Evolutionary conservation across 441 rosid genomes (phyloP).

Genomic region (Viola pubescens): DNA sequence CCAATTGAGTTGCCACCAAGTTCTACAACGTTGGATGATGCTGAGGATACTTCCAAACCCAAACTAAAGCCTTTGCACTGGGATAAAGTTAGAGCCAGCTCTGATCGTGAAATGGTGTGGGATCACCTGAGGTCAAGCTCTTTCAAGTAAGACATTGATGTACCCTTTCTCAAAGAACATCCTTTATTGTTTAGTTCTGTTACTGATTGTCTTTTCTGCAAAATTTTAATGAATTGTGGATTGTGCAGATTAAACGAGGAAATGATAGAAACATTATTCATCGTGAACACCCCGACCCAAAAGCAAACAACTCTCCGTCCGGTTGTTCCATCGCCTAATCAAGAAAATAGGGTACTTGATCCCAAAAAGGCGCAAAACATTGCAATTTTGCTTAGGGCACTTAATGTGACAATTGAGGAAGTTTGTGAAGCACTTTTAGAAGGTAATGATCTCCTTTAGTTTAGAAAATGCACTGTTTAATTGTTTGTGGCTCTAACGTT

Average conservation of each 20-base stretch:
- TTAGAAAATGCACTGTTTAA: background rate
- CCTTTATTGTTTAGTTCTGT: background rate
- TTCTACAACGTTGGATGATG: slow-evolving; percentile 26
- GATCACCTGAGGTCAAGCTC: slow-evolving; percentile 94
- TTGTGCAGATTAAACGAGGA: slow-evolving; percentile 75
- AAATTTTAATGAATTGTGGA: slow-evolving; percentile 1
- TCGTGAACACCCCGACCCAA: slow-evolving; percentile 43
- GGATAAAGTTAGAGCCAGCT: slow-evolving; percentile 99
- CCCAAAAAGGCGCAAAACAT: slow-evolving; percentile 82
- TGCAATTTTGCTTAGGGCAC: slow-evolving; percentile 79
- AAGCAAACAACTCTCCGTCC: slow-evolving; percentile 30
- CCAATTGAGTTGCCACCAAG: slow-evolving; percentile 41
- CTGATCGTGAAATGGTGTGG: slow-evolving; percentile 99
- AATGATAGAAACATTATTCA: slow-evolving; percentile 82
- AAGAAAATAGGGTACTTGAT: slow-evolving; percentile 68
- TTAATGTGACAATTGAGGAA: slow-evolving; percentile 77
- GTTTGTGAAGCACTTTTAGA: slow-evolving; percentile 80
- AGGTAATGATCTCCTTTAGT: slow-evolving; percentile 31
- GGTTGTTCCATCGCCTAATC: slow-evolving; percentile 25
- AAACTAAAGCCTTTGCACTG: slow-evolving; percentile 92
- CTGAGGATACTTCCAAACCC: slow-evolving; percentile 59
- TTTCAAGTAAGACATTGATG: slow-evolving; percentile 55
- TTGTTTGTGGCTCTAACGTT: background rate
- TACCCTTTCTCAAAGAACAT: background rate
- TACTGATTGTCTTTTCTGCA: background rate